phyloP scores from a whole-genome alignment of 148 eudicot genomes.

The Rhododendron mucronatum region DNA sequence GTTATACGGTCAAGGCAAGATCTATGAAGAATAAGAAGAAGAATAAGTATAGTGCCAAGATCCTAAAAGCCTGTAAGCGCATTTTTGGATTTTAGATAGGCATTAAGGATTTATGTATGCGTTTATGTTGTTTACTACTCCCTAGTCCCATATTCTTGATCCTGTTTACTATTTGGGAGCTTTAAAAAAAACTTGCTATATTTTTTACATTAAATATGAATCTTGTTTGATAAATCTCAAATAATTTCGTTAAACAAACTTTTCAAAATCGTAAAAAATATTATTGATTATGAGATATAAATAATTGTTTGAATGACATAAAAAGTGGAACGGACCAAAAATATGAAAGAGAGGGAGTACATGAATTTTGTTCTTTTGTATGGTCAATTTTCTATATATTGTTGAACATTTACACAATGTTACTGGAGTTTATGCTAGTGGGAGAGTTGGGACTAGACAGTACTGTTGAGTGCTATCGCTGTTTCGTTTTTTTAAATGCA shows the following conservation, averaged over 20 bases:
- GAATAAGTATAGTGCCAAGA: slow-evolving; percentile 15
- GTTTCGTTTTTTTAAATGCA: too few relatives aligned
- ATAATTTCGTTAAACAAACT: too few relatives aligned
- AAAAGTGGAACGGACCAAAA: too few relatives aligned
- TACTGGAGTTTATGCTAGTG: background rate
- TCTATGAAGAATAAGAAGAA: slow-evolving; percentile 18
- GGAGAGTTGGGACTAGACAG: background rate
- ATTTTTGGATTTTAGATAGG: slow-evolving; percentile 26
- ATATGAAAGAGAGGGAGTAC: background rate
- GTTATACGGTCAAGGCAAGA: slow-evolving; percentile 3
- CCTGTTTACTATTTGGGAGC: too few relatives aligned
- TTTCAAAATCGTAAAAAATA: too few relatives aligned
- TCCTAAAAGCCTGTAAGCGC: slow-evolving; percentile 44
- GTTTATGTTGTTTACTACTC: background rate
- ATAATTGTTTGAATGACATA: too few relatives aligned
- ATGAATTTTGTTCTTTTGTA: background rate
- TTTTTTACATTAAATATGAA: too few relatives aligned
- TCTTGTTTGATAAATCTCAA: too few relatives aligned
- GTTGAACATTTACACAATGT: background rate
- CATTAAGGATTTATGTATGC: background rate
- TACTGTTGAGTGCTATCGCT: too few relatives aligned
- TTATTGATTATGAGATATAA: too few relatives aligned
- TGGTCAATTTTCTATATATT: background rate
- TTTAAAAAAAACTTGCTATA: too few relatives aligned
- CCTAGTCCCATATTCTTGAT: too few relatives aligned